Evolutionary conservation across 257 asterid genomes (phyloP).

Genomic region (Haberlea rhodopensis): DNA sequence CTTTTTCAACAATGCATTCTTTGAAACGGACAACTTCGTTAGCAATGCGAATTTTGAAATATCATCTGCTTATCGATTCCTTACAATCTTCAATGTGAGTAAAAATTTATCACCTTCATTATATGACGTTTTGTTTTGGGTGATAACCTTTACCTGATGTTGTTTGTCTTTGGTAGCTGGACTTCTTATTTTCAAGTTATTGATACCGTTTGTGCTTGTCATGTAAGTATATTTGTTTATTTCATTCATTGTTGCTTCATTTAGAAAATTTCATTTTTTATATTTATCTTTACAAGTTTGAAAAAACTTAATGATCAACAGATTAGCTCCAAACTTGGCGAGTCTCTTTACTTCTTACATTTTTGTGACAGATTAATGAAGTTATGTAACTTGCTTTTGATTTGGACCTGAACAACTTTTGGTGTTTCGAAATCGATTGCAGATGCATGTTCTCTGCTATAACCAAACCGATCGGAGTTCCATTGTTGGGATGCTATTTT

Average conservation of each 20-base stretch:
- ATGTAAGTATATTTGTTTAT: slow-evolving; percentile 50
- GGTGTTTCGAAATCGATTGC: slow-evolving; percentile 29
- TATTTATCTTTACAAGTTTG: not conserved
- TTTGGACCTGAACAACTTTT: slow-evolving; percentile 14
- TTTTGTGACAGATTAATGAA: not conserved
- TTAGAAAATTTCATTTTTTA: not conserved
- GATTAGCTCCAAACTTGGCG: not conserved
- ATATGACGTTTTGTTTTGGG: too few relatives aligned
- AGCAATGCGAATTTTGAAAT: slow-evolving; percentile 97
- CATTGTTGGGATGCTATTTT: slow-evolving; percentile 54
- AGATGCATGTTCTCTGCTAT: slow-evolving; percentile 55
- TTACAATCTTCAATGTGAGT: slow-evolving; percentile 94
- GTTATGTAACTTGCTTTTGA: not conserved
- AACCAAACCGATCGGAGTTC: slow-evolving; percentile 67
- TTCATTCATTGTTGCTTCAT: not conserved
- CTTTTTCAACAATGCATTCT: slow-evolving; percentile 93
- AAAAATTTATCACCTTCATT: too few relatives aligned
- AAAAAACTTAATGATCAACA: slow-evolving; percentile 1
- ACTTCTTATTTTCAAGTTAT: slow-evolving; percentile 78
- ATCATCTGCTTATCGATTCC: slow-evolving; percentile 92
- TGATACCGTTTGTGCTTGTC: slow-evolving; percentile 85
- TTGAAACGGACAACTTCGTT: slow-evolving; percentile 97
- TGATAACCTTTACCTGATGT: too few relatives aligned
- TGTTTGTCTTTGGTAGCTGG: slow-evolving; percentile 50
- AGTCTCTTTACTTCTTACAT: not conserved